Evolutionary conservation across 805 yeast genomes (phyloP).

Genomic region (Candida nitratophila): DNA sequence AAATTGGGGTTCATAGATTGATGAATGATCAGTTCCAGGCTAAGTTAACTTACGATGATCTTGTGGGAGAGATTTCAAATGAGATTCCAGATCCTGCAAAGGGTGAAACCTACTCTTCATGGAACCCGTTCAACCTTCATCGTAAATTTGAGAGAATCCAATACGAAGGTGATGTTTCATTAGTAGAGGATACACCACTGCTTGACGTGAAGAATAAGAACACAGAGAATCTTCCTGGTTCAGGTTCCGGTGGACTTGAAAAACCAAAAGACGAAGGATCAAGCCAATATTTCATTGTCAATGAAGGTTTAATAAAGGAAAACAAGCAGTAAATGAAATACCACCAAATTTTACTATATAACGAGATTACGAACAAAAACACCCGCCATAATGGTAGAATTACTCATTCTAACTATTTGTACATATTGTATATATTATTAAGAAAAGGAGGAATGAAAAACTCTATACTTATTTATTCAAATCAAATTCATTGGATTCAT

Average conservation of each 20-base stretch:
- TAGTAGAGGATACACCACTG: too few species aligned
- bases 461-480: constrained; percentile 6
- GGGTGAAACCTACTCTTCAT: constrained; percentile 35
- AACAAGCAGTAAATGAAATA: constrained; percentile 14
- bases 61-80: constrained; percentile 20
- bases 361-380: too few species aligned
- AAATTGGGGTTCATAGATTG: constrained; percentile 17
- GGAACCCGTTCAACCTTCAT: constrained; percentile 31
- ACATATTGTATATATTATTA: background rate
- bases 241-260: too few species aligned
- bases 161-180: background rate
- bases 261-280: background rate
- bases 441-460: too few species aligned
- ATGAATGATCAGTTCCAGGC: constrained; percentile 18
- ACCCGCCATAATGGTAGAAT: too few species aligned
- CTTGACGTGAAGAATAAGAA: background rate
- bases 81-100: constrained; percentile 17
- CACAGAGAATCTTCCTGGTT: too few species aligned
- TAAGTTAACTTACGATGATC: constrained; percentile 22
- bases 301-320: constrained; percentile 39
- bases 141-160: background rate
- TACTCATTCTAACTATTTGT: too few species aligned
- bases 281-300: constrained; percentile 35
- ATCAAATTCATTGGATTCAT: constrained; percentile 36
- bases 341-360: too few species aligned